A percentile compares a stretch with the other conserved stretches of the same genome.
These are phyloP conservation scores for Coriaria nepalensis DNA, from an alignment of 306 rosid species.

Conservation along the genomic window DNA sequence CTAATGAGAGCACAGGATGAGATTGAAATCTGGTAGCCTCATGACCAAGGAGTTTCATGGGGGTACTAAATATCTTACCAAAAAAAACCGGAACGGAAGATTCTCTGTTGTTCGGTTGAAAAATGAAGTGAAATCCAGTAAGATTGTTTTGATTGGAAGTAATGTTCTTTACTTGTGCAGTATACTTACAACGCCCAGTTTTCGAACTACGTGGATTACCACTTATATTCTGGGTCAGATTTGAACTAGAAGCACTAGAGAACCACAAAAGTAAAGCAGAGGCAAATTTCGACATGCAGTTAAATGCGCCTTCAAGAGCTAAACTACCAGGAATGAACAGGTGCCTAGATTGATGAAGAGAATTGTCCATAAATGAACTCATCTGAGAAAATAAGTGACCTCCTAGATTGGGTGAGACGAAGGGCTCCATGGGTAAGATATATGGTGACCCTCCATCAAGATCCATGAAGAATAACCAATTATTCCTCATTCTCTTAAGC, in stretches of 20 bases:
- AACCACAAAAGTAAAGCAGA: conserved; percentile 43
- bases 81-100: conserved; percentile 15
- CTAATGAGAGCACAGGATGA: conserved; percentile 42
- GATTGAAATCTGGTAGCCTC: conserved; percentile 47
- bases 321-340: conserved; percentile 35
- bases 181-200: conserved; percentile 18
- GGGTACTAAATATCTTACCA: conserved; percentile 42
- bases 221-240: conserved; percentile 26
- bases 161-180: conserved; percentile 29
- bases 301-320: conserved; percentile 49
- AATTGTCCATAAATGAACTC: conserved; percentile 38
- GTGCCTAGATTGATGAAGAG: conserved; percentile 23
- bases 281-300: conserved; percentile 43
- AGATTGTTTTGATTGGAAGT: conserved; percentile 24
- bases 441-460: conserved; percentile 49
- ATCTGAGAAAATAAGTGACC: conserved; percentile 37
- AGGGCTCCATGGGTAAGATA: conserved; percentile 37
- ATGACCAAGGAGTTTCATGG: conserved; percentile 28
- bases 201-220: conserved; percentile 27
- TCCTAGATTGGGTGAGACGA: conserved; percentile 26
- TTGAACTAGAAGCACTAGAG: conserved; percentile 29
- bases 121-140: conserved; percentile 31
- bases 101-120: conserved; percentile 29
- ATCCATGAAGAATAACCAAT: conserved; percentile 54
- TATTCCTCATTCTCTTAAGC: conserved; percentile 32